Percentiles rank a stretch among this genome's conserved stretches.
phyloP scores from a whole-genome alignment of 208 protist species.

The Trypanosoma lewisi region DNA sequence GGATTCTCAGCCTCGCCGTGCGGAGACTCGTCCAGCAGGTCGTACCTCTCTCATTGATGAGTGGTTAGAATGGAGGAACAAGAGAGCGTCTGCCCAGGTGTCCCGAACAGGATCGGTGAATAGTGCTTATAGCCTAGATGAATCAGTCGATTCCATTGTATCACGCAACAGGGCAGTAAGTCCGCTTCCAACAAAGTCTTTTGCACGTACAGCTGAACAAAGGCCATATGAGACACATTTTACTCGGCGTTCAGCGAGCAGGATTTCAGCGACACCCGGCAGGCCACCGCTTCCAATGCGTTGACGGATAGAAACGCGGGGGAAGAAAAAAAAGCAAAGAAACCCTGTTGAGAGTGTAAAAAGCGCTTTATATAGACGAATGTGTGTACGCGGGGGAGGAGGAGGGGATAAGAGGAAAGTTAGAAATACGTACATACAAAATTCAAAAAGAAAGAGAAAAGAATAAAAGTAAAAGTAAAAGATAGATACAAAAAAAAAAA shows the following conservation, averaged over 20 bases:
- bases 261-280: not conserved
- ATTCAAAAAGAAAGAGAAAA: not conserved
- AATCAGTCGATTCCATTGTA: slow-evolving; percentile 57
- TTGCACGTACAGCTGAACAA: slow-evolving; percentile 31
- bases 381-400: not conserved
- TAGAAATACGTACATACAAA: not conserved
- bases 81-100: slow-evolving; percentile 12
- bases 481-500: slow-evolving; percentile 4
- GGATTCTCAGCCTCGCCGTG: slow-evolving; percentile 37
- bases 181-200: slow-evolving; percentile 72
- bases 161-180: slow-evolving; percentile 48
- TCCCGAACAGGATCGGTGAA: slow-evolving; percentile 20
- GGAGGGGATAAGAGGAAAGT: not conserved
- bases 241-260: slow-evolving; percentile 13
- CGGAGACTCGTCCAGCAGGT: slow-evolving; percentile 27
- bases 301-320: not conserved
- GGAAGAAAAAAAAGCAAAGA: not conserved
- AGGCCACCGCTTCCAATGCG: slow-evolving; percentile 15
- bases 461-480: no score
- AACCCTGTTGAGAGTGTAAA: no score
- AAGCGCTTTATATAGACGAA: no score
- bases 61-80: slow-evolving; percentile 62
- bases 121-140: slow-evolving; percentile 49
- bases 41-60: slow-evolving; percentile 64
- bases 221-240: slow-evolving; percentile 28